Percentiles rank a stretch among this genome's conserved stretches.
phyloP scores from a whole-genome alignment of 108 stramenopile genomes.

The Nannochloropsis gaditana region DNA sequence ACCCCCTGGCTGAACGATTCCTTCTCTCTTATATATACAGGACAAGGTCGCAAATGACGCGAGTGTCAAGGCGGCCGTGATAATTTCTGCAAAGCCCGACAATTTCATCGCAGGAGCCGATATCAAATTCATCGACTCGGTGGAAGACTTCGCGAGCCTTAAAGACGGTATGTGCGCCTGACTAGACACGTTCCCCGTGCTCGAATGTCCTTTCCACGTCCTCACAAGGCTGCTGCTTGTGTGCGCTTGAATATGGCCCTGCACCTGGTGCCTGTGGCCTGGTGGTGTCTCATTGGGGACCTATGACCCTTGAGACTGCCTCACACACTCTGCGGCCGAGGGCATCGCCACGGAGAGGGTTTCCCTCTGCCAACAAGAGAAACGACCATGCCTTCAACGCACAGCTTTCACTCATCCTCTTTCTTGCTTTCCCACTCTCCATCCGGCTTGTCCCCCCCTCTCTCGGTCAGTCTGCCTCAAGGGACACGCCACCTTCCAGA shows the following conservation, averaged over 20 bases:
- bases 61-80: slow-evolving; percentile 81
- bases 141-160: slow-evolving; percentile 67
- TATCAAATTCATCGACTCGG: slow-evolving; percentile 87
- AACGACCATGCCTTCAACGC: not conserved
- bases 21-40: slow-evolving; percentile 45
- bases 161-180: slow-evolving; percentile 55
- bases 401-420: not conserved
- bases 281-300: slow-evolving; percentile 68
- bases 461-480: slow-evolving; percentile 39
- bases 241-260: slow-evolving; percentile 7
- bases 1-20: not conserved
- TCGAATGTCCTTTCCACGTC: too few species aligned
- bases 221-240: too few species aligned
- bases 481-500: slow-evolving; percentile 51
- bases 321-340: too few species aligned
- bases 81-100: slow-evolving; percentile 86
- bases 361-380: not conserved
- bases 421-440: slow-evolving; percentile 57
- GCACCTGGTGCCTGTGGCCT: slow-evolving; percentile 70
- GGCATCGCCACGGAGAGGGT: too few species aligned
- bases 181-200: not conserved
- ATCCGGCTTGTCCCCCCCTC: not conserved
- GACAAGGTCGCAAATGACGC: slow-evolving; percentile 44
- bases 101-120: slow-evolving; percentile 99
- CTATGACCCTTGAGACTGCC: slow-evolving; percentile 44